These are phyloP conservation scores for Boletus tylopilopsis DNA, from an alignment of 768 basidiomycete genomes.

Conservation along the genomic window DNA sequence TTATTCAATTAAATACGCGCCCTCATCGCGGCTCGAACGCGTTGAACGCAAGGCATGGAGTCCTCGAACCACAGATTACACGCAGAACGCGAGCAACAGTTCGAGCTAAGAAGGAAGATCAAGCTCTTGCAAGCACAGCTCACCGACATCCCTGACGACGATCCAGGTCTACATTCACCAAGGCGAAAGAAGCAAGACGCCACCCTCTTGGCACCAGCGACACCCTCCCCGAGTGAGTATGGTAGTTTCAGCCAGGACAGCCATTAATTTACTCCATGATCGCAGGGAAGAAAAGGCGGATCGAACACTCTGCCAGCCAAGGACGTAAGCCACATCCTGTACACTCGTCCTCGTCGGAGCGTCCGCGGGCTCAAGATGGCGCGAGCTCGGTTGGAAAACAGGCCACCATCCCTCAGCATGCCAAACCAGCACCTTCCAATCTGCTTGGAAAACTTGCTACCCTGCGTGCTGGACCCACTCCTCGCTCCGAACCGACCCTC, in stretches of 20 bases:
- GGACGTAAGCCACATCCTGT: constrained; percentile 18
- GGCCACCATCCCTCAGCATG: constrained; percentile 8
- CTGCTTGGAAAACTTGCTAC: constrained; percentile 49
- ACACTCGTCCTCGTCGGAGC: constrained; percentile 6
- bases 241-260: background rate
- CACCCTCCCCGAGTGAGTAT: constrained; percentile 66
- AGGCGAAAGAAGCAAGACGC: constrained; percentile 45
- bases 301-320: constrained; percentile 27
- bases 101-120: constrained; percentile 53
- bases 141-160: constrained; percentile 29
- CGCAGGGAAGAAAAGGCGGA: constrained; percentile 43
- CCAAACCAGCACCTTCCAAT: constrained; percentile 46
- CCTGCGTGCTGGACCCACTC: constrained; percentile 25
- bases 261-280: background rate
- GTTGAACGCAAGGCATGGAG: constrained; percentile 42
- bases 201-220: constrained; percentile 42
- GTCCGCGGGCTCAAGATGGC: constrained; percentile 13
- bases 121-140: constrained; percentile 54
- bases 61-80: constrained; percentile 44
- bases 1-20: constrained; percentile 11
- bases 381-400: constrained; percentile 6
- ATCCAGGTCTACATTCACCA: constrained; percentile 34
- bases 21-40: constrained; percentile 18
- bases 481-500: constrained; percentile 9
- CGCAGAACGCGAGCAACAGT: constrained; percentile 40